phyloP scores from a whole-genome alignment of 2,329 filamentous ascomycete genomes.

The Aspergillus transmontanensis region DNA sequence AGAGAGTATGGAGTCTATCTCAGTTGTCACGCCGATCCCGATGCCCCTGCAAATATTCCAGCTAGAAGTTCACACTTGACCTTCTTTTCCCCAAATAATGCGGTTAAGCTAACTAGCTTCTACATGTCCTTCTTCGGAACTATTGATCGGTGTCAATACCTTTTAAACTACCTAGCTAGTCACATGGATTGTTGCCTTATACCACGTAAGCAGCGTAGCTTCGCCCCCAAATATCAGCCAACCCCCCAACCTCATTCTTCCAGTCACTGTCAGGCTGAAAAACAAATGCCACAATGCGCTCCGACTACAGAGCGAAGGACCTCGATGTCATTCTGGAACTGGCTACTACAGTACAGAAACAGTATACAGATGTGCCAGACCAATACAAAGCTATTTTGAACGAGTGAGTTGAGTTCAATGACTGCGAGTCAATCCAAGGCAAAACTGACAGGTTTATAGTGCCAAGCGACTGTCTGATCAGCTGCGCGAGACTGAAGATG shows the following conservation, averaged over 20 bases:
- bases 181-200: background rate
- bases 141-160: too few relatives aligned
- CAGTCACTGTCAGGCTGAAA: background rate
- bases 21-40: too few relatives aligned
- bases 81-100: fast-evolving
- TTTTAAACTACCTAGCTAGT: background rate
- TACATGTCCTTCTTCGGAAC: too few relatives aligned
- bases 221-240: background rate
- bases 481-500: background rate
- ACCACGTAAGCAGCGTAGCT: background rate
- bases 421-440: background rate
- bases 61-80: too few relatives aligned
- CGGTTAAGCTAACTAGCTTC: too few relatives aligned
- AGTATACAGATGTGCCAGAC: background rate
- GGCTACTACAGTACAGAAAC: background rate
- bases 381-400: background rate
- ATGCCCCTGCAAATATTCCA: too few relatives aligned
- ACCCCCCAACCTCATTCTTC: background rate
- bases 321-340: background rate
- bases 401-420: background rate
- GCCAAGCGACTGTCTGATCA: background rate
- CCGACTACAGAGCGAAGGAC: background rate
- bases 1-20: too few relatives aligned
- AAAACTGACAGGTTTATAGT: background rate
- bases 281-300: background rate